Percentiles rank a stretch among this genome's conserved stretches.
These are phyloP conservation scores for Suillus clintonianus DNA, from an alignment of 768 basidiomycete genomes.

Conservation along the genomic window DNA sequence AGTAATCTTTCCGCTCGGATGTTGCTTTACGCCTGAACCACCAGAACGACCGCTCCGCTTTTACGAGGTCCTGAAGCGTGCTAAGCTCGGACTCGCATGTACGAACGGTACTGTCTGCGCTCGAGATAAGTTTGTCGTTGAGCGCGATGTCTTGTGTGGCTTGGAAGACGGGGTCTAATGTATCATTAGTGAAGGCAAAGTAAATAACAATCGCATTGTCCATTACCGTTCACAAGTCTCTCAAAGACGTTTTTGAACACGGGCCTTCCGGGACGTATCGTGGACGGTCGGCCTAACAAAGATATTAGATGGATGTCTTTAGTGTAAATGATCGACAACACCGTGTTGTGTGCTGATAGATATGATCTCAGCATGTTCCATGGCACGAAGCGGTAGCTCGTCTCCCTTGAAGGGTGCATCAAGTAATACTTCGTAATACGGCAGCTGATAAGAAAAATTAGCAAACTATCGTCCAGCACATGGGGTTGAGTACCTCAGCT, in stretches of 20 bases:
- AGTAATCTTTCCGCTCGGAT: conserved; percentile 59
- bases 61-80: conserved; percentile 62
- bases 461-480: conserved; percentile 21
- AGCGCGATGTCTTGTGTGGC: conserved; percentile 81
- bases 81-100: conserved; percentile 77
- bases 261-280: conserved; percentile 88
- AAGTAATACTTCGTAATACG: conserved; percentile 80
- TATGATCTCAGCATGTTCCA: conserved; percentile 91
- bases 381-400: conserved; percentile 72
- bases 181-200: background rate
- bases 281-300: conserved; percentile 74
- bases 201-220: background rate
- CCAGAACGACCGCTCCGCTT: conserved; percentile 46
- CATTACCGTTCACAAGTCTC: conserved; percentile 70
- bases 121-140: conserved; percentile 67
- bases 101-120: conserved; percentile 64
- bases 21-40: conserved; percentile 53
- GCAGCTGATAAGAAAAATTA: conserved; percentile 47
- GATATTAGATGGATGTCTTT: background rate
- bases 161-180: conserved; percentile 70
- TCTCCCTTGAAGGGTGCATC: conserved; percentile 94
- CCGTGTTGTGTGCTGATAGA: conserved; percentile 77
- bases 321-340: conserved; percentile 23
- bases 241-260: conserved; percentile 86
- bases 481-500: conserved; percentile 50